Evolutionary conservation across 305 asterid species (phyloP).

Genomic region (Fraxinus ornus): DNA sequence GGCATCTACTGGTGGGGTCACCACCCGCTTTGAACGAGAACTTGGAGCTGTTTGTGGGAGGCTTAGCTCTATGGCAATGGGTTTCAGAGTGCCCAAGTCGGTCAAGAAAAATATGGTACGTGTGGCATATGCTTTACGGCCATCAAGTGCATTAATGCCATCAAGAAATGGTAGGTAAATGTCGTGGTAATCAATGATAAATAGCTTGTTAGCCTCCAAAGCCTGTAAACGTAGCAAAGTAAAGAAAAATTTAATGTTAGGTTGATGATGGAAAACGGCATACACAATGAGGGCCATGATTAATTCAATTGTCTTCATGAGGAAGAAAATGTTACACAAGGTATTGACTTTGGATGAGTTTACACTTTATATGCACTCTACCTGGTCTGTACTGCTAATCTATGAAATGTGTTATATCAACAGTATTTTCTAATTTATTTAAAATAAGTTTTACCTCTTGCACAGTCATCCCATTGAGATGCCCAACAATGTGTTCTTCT

Average conservation of each 20-base stretch:
- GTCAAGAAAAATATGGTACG: constrained; percentile 76
- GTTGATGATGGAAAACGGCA: neutral
- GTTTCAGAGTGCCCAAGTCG: constrained; percentile 71
- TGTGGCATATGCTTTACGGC: constrained; percentile 88
- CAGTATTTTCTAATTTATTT: neutral
- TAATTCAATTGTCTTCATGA: neutral
- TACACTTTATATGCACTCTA: neutral
- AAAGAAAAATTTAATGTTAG: neutral
- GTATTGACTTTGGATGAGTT: neutral
- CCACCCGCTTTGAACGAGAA: constrained; percentile 56
- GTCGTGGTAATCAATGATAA: constrained; percentile 78
- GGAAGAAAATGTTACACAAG: neutral
- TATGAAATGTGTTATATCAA: neutral
- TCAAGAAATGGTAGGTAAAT: constrained; percentile 76
- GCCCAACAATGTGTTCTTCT: constrained; percentile 70
- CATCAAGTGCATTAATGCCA: constrained; percentile 76
- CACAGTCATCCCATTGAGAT: constrained; percentile 78
- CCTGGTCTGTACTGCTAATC: neutral
- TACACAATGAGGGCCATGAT: neutral
- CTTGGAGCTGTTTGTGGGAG: constrained; percentile 53
- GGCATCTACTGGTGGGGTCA: constrained; percentile 74
- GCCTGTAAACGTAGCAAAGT: constrained; percentile 47
- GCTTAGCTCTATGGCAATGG: constrained; percentile 84
- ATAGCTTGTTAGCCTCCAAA: constrained; percentile 64
- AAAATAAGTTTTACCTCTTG: constrained; percentile 53